Percentiles rank a stretch among this genome's conserved stretches.
phyloP scores from a whole-genome alignment of 768 basidiomycete species.

The Daedalea quercina region DNA sequence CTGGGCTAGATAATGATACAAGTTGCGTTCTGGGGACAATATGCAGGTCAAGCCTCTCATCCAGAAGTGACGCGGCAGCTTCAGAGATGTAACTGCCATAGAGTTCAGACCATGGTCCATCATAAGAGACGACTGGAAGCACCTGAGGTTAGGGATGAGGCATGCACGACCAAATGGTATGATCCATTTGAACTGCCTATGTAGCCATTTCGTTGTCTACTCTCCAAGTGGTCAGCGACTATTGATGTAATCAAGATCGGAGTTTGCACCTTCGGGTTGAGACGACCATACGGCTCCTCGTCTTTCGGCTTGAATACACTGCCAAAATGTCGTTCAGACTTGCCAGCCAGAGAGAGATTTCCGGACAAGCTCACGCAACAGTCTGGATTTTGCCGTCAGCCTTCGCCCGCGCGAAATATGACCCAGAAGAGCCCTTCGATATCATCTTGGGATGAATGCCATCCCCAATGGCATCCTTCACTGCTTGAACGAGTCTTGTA shows the following conservation, averaged over 20 bases:
- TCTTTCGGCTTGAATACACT: conserved; percentile 93
- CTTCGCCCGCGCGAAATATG: conserved; percentile 86
- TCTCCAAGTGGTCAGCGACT: background rate
- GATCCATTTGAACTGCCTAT: conserved; percentile 83
- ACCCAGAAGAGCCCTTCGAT: conserved; percentile 81
- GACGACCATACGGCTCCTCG: conserved; percentile 81
- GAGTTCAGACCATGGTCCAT: background rate
- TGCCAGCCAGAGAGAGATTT: background rate
- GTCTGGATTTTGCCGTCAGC: conserved; percentile 71
- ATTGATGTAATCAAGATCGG: background rate
- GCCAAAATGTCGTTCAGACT: background rate
- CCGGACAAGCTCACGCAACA: conserved; percentile 47
- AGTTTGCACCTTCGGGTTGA: conserved; percentile 71
- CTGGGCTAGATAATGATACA: conserved; percentile 74
- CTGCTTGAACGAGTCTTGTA: conserved; percentile 53
- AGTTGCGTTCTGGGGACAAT: conserved; percentile 86
- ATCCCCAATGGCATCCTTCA: conserved; percentile 61
- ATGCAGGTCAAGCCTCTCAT: conserved; percentile 61
- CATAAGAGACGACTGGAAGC: conserved; percentile 3
- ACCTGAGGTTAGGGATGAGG: conserved; percentile 87
- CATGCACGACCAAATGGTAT: conserved; percentile 88
- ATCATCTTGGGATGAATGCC: conserved; percentile 92
- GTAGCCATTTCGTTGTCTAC: conserved; percentile 88
- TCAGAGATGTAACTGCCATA: conserved; percentile 72
- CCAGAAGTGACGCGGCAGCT: conserved; percentile 82